These are phyloP conservation scores for Lepidium sativum DNA, from an alignment of 345 rosid species.

Conservation along the genomic window DNA sequence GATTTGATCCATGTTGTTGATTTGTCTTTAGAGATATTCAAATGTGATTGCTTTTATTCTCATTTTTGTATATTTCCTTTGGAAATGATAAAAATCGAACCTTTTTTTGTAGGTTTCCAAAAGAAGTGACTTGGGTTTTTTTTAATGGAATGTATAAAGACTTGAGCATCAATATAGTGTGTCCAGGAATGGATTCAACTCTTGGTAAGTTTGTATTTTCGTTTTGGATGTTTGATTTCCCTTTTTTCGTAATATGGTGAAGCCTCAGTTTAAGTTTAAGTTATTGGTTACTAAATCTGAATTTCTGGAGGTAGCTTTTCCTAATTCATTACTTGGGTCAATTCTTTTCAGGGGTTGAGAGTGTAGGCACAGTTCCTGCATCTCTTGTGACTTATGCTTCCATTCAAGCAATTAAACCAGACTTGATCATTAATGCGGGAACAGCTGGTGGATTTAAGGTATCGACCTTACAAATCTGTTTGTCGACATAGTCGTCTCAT, in stretches of 20 bases:
- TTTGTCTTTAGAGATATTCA: no score
- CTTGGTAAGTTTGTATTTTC: conserved; percentile 33
- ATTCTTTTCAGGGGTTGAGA: conserved; percentile 68
- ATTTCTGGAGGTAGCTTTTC: neutral
- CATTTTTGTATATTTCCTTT: neutral
- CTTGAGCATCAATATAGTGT: conserved; percentile 49
- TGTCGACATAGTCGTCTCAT: neutral
- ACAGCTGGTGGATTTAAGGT: conserved; percentile 96
- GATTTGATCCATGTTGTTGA: neutral
- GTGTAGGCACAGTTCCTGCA: conserved; percentile 72
- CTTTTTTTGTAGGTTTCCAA: conserved; percentile 56
- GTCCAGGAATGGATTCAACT: conserved; percentile 74
- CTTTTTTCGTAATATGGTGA: neutral
- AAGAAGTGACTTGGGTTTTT: conserved; percentile 78
- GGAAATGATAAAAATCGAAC: neutral
- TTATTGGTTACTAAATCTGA: neutral
- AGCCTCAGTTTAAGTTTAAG: neutral
- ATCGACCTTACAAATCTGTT: neutral
- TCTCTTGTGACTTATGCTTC: conserved; percentile 83
- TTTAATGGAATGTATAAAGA: conserved; percentile 65
- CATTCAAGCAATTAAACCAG: conserved; percentile 64
- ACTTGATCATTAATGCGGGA: conserved; percentile 78
- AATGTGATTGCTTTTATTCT: neutral
- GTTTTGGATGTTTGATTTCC: neutral
- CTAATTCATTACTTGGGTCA: neutral